These are phyloP conservation scores for Blechomonas ayalai DNA, from an alignment of 208 protist species.

Conservation along the genomic window DNA sequence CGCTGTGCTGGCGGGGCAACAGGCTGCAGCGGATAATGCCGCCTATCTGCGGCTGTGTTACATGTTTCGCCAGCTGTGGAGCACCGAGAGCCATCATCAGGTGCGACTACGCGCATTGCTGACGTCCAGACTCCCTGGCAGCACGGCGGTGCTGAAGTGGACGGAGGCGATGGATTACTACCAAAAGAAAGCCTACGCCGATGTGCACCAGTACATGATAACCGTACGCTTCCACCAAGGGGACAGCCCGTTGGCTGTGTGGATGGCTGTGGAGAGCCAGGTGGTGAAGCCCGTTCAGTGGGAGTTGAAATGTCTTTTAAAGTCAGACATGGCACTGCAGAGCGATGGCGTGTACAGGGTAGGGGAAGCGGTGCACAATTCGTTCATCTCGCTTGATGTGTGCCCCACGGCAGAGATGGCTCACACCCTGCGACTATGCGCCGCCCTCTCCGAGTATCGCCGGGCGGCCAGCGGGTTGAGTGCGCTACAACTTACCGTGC, in stretches of 20 bases:
- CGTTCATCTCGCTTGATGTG: conserved; percentile 41
- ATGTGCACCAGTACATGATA: conserved; percentile 41
- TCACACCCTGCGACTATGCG: conserved; percentile 35
- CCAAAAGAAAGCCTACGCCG: conserved; percentile 22
- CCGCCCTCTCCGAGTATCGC: conserved; percentile 43
- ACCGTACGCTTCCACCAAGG: conserved; percentile 16
- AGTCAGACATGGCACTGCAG: conserved; percentile 18
- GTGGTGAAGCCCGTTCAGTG: conserved; percentile 36
- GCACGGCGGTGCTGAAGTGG: conserved; percentile 47
- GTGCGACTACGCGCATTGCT: conserved; percentile 24
- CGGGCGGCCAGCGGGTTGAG: conserved; percentile 13
- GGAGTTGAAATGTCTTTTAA: conserved; percentile 27
- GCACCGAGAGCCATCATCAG: conserved; percentile 36
- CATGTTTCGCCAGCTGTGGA: conserved; percentile 43
- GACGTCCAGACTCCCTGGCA: conserved; percentile 21
- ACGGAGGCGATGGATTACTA: conserved; percentile 44
- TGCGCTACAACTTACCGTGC: conserved; percentile 2
- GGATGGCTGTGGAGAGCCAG: conserved; percentile 61
- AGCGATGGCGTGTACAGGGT: conserved; percentile 33
- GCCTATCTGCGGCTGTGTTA: conserved; percentile 27
- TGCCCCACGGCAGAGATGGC: conserved; percentile 36
- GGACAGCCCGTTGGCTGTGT: conserved; percentile 36
- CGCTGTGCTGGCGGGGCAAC: conserved; percentile 14
- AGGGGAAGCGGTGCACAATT: conserved; percentile 56
- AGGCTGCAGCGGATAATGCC: conserved; percentile 23